Base-by-base conservation (phyloP, 2,329 filamentous ascomycete genomes). In the Pyrenophora graminea region DNA sequence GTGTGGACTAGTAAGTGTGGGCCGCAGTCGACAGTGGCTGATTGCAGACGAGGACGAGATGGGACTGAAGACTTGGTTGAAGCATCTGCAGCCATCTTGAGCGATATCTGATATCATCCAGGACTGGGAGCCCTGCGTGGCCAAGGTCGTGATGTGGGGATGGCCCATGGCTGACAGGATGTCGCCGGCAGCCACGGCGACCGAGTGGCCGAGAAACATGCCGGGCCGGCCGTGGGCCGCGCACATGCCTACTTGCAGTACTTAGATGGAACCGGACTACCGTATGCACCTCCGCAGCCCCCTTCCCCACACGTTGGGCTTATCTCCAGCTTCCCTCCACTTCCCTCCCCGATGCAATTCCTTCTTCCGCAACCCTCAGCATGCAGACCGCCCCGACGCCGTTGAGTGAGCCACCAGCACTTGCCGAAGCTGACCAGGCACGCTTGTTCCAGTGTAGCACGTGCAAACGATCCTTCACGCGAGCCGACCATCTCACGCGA, bases 401-500 rank as follows among this genome's bases (percentile, higher is more conserved):
- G 33, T 6, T 44, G 4, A 55, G 51, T 21, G 42, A 32, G 4
- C 56, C 51, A 41, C 27, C 50, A 30, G 44, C 61, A 39, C 54
- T 50, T 33, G 52, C 61, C 15, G 59, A 64, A 45, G 31, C 51
- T 39, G 61, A 63, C 17, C 56, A 59, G 41, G 47, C 57, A 31
- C 61, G 67, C 19, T 59, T 66, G 21, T 81, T 80, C 59, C 77
- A 79, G 60, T 82, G 80, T 59, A 78, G 78, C 53, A 78, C 78
- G 45, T 83, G 80, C 64, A 75, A 76, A 52, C 79, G 78, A 42
- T 77, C 73, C 45, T 83, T 82, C 64, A 78, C 77, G 9, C 74
- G 80, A 23, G 74, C 79, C 4, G 80, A 83, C 62, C 80, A 82
- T 65, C 70, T 83, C 19, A 77, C 76, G 45, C 76, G 80, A 39